Conservation (phyloP, 495 filamentous ascomycete genomes). For the Mytilinidion resinicola region DNA sequence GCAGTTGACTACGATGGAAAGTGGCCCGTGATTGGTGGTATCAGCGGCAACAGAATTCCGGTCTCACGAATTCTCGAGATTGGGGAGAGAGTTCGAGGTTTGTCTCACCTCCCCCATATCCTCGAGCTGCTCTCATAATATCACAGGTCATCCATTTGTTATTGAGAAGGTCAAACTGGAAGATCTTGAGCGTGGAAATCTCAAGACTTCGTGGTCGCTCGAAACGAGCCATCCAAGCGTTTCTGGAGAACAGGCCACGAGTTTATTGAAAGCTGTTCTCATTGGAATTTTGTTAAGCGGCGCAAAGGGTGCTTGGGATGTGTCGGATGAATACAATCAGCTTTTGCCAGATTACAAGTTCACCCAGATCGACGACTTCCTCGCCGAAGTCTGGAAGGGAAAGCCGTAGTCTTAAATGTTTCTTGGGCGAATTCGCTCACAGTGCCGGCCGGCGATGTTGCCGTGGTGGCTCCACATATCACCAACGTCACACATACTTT, state of each 20-base stretch:
- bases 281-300: slow-evolving; percentile 42
- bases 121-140: slow-evolving; percentile 9
- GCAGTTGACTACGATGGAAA: slow-evolving; percentile 50
- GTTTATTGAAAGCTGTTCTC: slow-evolving; percentile 32
- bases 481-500: background rate
- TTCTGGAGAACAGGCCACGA: slow-evolving; percentile 36
- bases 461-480: background rate
- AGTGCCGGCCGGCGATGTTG: background rate
- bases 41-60: slow-evolving; percentile 43
- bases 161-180: slow-evolving; percentile 40
- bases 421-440: background rate
- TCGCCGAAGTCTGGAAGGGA: slow-evolving; percentile 42
- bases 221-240: slow-evolving; percentile 39
- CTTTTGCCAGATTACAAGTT: slow-evolving; percentile 50
- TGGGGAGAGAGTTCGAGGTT: slow-evolving; percentile 48
- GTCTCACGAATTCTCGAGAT: slow-evolving; percentile 41
- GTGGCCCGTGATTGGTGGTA: slow-evolving; percentile 51
- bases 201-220: slow-evolving; percentile 14
- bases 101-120: slow-evolving; percentile 6
- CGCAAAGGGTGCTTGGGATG: slow-evolving; percentile 36
- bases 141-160: slow-evolving; percentile 32
- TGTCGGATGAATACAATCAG: slow-evolving; percentile 49
- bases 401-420: background rate
- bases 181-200: slow-evolving; percentile 17
- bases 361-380: slow-evolving; percentile 42